Evolutionary conservation across 768 basidiomycete species (phyloP), one percentile per base, ranked within the genome.

Genomic region (Fomitopsis pulvina): DNA sequence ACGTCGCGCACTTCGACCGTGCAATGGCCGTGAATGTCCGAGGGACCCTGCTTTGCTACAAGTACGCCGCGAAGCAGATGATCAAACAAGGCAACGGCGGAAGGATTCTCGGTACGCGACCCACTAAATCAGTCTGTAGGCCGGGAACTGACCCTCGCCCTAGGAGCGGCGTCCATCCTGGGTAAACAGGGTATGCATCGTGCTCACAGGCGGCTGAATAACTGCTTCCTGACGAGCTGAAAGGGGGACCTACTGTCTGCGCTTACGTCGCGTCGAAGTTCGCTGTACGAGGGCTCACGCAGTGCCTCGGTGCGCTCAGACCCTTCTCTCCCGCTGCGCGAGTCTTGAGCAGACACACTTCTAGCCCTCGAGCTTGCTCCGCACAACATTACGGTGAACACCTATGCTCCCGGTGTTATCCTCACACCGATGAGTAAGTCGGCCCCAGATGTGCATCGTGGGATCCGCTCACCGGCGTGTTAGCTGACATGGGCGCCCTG

Each of bases 61-160:
- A 71, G 51, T 60, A 68, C 30, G 71, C 72, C 4, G 72, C 63
- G 3, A 10, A 44, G 24, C 65, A 72, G 47, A 72, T 74, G 72
- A 59, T 74, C 45, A 56, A 60, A 44, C 72, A 71, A 57, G 69
- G 71, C 1, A 56, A 57, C 2, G 70, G 71, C 0, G 71, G 73
- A 0, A 51, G 70, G 9, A 70, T 73, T 1, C 62, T 74, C 44
- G 75, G 72, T 48, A 37, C 11, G 49, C 10, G 22, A 21, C 16
- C 1, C 20, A 5, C 10, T 20, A 32, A 11, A 4, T 9, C 4
- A 12, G 16, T 10, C 18, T 4, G n/a, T 5, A 20, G 4, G 27
- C 39, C 32, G 26, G 14, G 39, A 22, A 24, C n/a, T 22, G 44
- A n/a, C 38, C 4, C 2, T 5, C 24, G 9, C 16, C 37, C 7